Percentiles rank a stretch among this genome's conserved stretches.
These are phyloP conservation scores for Didymella pomorum DNA, from an alignment of 2,329 filamentous ascomycete genomes.

Conservation along the genomic window DNA sequence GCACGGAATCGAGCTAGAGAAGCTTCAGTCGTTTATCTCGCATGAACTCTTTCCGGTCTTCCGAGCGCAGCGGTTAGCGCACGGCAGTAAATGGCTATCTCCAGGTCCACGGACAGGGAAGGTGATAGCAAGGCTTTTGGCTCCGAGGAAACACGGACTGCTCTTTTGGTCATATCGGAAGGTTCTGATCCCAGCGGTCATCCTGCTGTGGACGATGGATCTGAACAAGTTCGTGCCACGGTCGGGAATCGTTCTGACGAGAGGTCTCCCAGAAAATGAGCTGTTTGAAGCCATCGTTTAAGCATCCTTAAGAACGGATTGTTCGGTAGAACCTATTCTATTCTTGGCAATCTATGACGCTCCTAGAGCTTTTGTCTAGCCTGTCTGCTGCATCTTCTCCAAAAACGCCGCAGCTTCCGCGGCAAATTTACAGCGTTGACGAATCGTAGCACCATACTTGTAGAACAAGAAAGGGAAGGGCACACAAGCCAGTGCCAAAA, in stretches of 20 bases:
- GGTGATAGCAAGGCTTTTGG: background rate
- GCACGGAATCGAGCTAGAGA: background rate
- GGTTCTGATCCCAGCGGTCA: too few species aligned
- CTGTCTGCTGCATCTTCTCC: slow-evolving; percentile 46
- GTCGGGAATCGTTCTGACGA: too few species aligned
- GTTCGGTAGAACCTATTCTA: too few species aligned
- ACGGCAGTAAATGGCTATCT: background rate
- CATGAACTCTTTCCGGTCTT: background rate
- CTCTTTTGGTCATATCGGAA: background rate
- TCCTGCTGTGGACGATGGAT: too few species aligned
- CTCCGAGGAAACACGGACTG: background rate
- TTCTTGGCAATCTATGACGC: too few species aligned
- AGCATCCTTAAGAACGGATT: too few species aligned
- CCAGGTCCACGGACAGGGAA: too few species aligned
- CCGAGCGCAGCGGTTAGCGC: background rate
- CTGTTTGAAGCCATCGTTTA: too few species aligned
- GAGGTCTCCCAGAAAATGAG: too few species aligned
- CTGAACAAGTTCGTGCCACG: too few species aligned
- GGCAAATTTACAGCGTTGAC: slow-evolving; percentile 71
- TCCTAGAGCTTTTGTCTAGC: slow-evolving; percentile 2
- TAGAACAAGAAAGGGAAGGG: slow-evolving; percentile 73
- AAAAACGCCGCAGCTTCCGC: slow-evolving; percentile 69
- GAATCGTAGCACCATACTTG: slow-evolving; percentile 69
- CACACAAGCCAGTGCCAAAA: slow-evolving; percentile 56
- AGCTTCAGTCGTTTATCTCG: background rate